Conservation (phyloP, 2,329 filamentous ascomycete genomes). For the Pyricularia grisea region DNA sequence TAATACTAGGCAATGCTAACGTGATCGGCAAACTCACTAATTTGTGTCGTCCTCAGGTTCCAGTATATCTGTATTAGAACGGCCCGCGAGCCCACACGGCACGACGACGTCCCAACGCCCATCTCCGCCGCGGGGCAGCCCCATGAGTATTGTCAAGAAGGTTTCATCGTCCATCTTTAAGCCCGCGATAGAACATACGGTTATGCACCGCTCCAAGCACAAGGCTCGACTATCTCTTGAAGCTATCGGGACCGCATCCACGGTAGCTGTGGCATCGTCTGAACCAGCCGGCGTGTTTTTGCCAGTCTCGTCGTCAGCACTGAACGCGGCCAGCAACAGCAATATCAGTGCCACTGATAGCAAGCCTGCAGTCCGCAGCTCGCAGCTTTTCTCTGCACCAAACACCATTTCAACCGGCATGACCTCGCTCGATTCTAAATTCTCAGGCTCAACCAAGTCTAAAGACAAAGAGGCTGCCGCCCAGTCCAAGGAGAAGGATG, state of each 20-base stretch:
- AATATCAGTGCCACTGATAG: slow-evolving; percentile 17
- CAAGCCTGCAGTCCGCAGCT: slow-evolving; percentile 11
- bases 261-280: neutral
- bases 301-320: slow-evolving; percentile 11
- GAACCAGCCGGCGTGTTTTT: neutral
- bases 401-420: slow-evolving; percentile 21
- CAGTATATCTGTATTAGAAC: slow-evolving; percentile 13
- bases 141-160: slow-evolving; percentile 16
- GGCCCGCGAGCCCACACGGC: slow-evolving; percentile 5
- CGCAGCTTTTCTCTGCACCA: slow-evolving; percentile 11
- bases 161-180: slow-evolving; percentile 31
- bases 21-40: slow-evolving; percentile 5
- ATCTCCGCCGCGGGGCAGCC: slow-evolving; percentile 1
- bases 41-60: slow-evolving; percentile 12
- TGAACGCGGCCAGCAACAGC: slow-evolving; percentile 13
- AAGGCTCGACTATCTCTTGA: slow-evolving; percentile 24
- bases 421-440: slow-evolving; percentile 32
- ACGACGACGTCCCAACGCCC: slow-evolving; percentile 5
- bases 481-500: slow-evolving; percentile 12
- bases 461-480: slow-evolving; percentile 2
- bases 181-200: slow-evolving; percentile 27
- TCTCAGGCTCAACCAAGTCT: slow-evolving; percentile 13
- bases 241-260: slow-evolving; percentile 9
- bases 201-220: slow-evolving; percentile 28
- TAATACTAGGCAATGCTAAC: neutral